phyloP scores from a whole-genome alignment of 2,329 filamentous ascomycete species.

The Colletotrichum viniferum region DNA sequence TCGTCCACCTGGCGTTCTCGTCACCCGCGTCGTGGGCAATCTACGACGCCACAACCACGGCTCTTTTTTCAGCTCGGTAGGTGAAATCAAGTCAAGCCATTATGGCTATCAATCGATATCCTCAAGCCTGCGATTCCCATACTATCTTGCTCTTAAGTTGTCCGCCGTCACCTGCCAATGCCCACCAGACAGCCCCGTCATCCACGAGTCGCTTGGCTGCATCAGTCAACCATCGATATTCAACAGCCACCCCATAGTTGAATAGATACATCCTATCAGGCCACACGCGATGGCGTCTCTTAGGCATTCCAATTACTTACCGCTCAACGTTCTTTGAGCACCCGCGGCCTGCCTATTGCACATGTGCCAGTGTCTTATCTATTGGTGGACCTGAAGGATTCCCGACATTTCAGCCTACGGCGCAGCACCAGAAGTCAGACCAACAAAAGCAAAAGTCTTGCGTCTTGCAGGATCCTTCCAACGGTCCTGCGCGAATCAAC shows the following conservation, averaged over 20 bases:
- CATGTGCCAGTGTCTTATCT: background rate
- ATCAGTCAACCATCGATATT: background rate
- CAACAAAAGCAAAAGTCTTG: background rate
- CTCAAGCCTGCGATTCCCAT: background rate
- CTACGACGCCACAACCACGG: background rate
- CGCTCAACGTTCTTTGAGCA: background rate
- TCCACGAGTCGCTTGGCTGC: background rate
- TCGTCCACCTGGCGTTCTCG: background rate
- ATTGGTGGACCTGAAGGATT: conserved; percentile 13
- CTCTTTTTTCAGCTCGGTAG: background rate
- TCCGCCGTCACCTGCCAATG: background rate
- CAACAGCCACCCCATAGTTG: background rate
- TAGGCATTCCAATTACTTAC: background rate
- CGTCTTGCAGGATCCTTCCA: background rate
- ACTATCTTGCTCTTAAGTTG: background rate
- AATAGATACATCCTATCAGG: background rate
- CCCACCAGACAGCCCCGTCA: background rate
- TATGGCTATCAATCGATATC: background rate
- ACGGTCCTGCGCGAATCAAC: background rate
- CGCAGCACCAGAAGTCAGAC: background rate
- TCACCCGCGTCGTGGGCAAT: background rate
- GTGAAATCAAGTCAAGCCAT: background rate
- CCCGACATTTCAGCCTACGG: background rate
- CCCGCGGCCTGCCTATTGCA: background rate
- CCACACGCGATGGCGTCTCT: background rate